A percentile compares a stretch with the other conserved stretches of the same genome.
Conservation (phyloP, 2,329 filamentous ascomycete genomes). For the Colletotrichum graminicola region DNA sequence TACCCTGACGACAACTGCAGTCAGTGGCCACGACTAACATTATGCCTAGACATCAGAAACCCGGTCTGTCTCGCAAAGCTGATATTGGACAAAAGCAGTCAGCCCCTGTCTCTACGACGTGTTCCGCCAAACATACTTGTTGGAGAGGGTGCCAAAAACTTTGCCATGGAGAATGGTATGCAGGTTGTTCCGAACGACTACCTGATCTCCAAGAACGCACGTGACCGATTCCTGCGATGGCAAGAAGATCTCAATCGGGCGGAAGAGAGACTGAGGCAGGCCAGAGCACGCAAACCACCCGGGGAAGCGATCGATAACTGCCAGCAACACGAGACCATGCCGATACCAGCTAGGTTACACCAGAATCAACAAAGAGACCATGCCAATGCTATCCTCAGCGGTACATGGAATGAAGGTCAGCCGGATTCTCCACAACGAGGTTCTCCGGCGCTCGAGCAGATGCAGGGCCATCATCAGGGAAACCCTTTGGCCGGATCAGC, state of each 20-base stretch:
- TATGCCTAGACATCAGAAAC: conserved; percentile 82
- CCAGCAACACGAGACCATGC: conserved; percentile 51
- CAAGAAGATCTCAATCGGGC: conserved; percentile 76
- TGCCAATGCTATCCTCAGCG: conserved; percentile 65
- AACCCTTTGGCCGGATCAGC: conserved; percentile 6
- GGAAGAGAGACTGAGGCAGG: conserved; percentile 58
- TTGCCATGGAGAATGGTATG: conserved; percentile 84
- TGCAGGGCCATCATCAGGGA: conserved; percentile 1
- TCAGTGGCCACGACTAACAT: conserved; percentile 23
- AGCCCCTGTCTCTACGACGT: conserved; percentile 83
- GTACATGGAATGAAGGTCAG: conserved; percentile 74
- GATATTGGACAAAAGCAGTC: conserved; percentile 82
- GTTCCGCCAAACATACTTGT: conserved; percentile 95
- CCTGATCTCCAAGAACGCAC: conserved; percentile 83
- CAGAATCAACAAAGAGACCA: conserved; percentile 58
- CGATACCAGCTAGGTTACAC: conserved; percentile 24
- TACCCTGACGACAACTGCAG: neutral
- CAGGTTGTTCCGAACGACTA: conserved; percentile 78
- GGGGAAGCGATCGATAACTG: conserved; percentile 44
- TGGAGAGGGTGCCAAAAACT: conserved; percentile 86
- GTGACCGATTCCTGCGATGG: conserved; percentile 86
- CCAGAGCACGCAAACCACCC: conserved; percentile 41
- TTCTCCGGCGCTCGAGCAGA: conserved; percentile 43
- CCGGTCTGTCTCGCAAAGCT: conserved; percentile 88
- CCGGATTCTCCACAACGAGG: conserved; percentile 65